These are phyloP conservation scores for Emericellopsis atlantica DNA, from an alignment of 2,329 filamentous ascomycete genomes.

Conservation along the genomic window DNA sequence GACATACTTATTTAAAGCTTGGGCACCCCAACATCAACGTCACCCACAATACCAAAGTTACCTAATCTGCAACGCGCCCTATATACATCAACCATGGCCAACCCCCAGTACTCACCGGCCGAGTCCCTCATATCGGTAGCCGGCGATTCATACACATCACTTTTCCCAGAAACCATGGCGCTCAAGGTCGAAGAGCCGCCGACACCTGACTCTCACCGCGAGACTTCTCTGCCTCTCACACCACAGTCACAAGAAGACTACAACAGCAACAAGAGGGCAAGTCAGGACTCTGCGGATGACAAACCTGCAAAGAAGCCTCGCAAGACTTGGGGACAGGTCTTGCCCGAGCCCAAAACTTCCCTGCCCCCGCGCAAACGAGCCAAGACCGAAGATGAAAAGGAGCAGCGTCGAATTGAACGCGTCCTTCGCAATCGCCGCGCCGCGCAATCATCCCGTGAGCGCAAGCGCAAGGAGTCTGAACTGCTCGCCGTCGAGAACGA, in stretches of 20 bases:
- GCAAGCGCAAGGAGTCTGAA: constrained; percentile 81
- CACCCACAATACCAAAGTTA: too few relatives aligned
- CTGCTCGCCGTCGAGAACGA: constrained; percentile 66
- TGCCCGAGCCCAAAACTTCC: constrained; percentile 93
- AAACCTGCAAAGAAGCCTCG: constrained; percentile 67
- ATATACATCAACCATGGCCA: too few relatives aligned
- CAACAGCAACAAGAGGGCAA: too few relatives aligned
- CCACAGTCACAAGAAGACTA: constrained; percentile 14
- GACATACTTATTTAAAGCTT: too few relatives aligned
- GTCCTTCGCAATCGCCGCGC: constrained; percentile 93
- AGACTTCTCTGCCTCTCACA: constrained; percentile 29
- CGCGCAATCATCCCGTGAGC: constrained; percentile 90
- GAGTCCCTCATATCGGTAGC: constrained; percentile 41
- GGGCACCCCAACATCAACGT: too few relatives aligned
- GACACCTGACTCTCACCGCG: too few relatives aligned
- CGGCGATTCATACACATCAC: constrained; percentile 32
- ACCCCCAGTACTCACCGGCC: constrained; percentile 33
- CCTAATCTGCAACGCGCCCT: too few relatives aligned
- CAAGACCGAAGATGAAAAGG: constrained; percentile 98
- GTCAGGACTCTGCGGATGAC: too few relatives aligned
- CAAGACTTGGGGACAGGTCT: constrained; percentile 97
- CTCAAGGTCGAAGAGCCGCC: constrained; percentile 4
- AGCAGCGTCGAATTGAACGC: constrained; percentile 92
- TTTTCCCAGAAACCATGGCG: constrained; percentile 32
- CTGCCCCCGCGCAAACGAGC: constrained; percentile 92